phyloP scores from a whole-genome alignment of 495 filamentous ascomycete genomes.

The Penicillium silybi region DNA sequence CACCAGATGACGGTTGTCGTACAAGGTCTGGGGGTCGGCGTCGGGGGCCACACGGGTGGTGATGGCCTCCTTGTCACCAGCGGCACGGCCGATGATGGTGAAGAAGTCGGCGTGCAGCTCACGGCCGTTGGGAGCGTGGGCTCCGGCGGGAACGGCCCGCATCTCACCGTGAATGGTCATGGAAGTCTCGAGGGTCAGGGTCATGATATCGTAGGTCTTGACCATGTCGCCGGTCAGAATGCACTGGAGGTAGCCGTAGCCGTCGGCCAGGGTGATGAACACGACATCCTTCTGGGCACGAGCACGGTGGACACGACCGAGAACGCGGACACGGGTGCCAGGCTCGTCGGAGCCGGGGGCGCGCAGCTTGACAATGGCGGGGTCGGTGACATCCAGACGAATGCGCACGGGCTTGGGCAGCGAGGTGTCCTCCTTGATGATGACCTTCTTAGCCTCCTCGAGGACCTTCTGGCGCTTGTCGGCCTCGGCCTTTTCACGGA shows the following conservation, averaged over 20 bases:
- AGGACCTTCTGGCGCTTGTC: conserved; percentile 62
- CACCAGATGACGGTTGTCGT: conserved; percentile 86
- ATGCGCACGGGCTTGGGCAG: conserved; percentile 75
- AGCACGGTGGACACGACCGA: conserved; percentile 81
- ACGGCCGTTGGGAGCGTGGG: conserved; percentile 78
- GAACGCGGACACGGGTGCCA: conserved; percentile 76
- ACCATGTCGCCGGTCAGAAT: conserved; percentile 78
- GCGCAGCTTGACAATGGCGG: conserved; percentile 58
- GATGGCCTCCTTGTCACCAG: conserved; percentile 88
- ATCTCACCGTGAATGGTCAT: conserved; percentile 87
- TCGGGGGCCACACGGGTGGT: conserved; percentile 82
- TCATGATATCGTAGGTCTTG: conserved; percentile 88
- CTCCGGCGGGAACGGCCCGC: conserved; percentile 72
- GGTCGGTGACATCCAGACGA: conserved; percentile 63
- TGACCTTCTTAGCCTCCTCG: conserved; percentile 84
- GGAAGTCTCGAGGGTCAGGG: conserved; percentile 84
- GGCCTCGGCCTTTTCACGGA: conserved; percentile 68
- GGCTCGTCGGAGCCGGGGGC: conserved; percentile 46
- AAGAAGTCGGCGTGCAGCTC: conserved; percentile 96
- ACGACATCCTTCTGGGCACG: conserved; percentile 81
- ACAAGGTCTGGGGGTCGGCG: conserved; percentile 75
- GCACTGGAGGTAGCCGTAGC: conserved; percentile 87
- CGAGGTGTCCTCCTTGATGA: conserved; percentile 74
- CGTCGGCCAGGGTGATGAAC: conserved; percentile 84
- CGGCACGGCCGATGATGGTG: conserved; percentile 77